Conservation (phyloP, 2,329 filamentous ascomycete genomes). For the Cladosporium austrohemisphaericum region DNA sequence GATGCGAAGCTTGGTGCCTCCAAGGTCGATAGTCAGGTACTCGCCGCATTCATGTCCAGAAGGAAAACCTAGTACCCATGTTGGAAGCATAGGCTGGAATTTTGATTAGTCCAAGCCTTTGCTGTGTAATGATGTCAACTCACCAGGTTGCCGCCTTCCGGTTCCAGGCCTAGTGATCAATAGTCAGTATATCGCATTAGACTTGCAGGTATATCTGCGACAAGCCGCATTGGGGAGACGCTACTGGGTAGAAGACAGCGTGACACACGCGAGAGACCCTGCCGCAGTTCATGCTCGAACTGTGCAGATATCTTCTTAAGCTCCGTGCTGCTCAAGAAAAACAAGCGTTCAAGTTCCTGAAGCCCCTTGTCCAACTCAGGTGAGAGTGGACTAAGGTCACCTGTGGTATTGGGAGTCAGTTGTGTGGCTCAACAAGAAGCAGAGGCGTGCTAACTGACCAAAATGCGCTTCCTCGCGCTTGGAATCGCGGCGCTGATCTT, state of each 20-base stretch:
- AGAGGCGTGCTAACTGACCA: constrained; percentile 3
- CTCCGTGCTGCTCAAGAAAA: constrained; percentile 69
- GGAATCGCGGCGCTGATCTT: constrained; percentile 15
- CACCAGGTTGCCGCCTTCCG: constrained; percentile 86
- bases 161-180: constrained; percentile 63
- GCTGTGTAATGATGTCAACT: constrained; percentile 37
- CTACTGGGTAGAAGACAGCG: constrained; percentile 14
- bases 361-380: constrained; percentile 69
- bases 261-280: constrained; percentile 48
- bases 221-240: constrained; percentile 10
- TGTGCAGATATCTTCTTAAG: constrained; percentile 83
- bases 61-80: constrained; percentile 91
- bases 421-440: background rate
- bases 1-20: constrained; percentile 90
- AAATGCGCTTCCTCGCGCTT: constrained; percentile 13
- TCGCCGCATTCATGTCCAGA: constrained; percentile 83
- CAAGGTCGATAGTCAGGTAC: constrained; percentile 90
- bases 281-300: constrained; percentile 78
- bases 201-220: background rate
- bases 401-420: constrained; percentile 6
- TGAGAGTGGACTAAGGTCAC: constrained; percentile 9
- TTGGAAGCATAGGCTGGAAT: constrained; percentile 88
- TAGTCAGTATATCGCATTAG: constrained; percentile 5
- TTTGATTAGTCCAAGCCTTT: background rate
- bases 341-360: constrained; percentile 71